phyloP scores from a whole-genome alignment of 2,329 filamentous ascomycete species.

The Pseudomassariella vexata region DNA sequence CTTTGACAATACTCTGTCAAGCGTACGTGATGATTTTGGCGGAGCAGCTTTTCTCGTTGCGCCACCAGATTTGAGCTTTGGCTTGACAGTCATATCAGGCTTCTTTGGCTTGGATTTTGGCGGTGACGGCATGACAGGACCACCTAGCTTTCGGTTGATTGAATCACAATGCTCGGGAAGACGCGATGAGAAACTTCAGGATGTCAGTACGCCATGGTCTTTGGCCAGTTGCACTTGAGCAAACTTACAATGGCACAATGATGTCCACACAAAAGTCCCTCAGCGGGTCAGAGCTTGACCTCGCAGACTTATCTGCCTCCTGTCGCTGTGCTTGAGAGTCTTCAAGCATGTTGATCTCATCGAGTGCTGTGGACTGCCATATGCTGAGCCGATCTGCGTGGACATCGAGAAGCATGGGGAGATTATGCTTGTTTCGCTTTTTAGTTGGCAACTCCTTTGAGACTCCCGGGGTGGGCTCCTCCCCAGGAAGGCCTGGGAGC shows the following conservation, averaged over 20 bases:
- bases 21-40: constrained; percentile 39
- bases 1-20: constrained; percentile 58
- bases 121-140: constrained; percentile 55
- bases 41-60: constrained; percentile 41
- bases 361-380: constrained; percentile 70
- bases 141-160: constrained; percentile 72
- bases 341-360: constrained; percentile 46
- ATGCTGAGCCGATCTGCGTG: constrained; percentile 76
- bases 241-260: constrained; percentile 67
- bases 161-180: constrained; percentile 65
- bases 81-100: constrained; percentile 34
- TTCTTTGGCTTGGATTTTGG: constrained; percentile 45
- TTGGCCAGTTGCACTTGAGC: background rate
- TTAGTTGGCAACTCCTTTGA: constrained; percentile 33
- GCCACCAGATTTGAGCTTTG: constrained; percentile 45
- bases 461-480: constrained; percentile 25
- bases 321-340: constrained; percentile 37
- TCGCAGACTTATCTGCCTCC: constrained; percentile 32
- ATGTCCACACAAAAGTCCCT: constrained; percentile 77
- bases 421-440: constrained; percentile 58
- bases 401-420: constrained; percentile 62
- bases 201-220: background rate
- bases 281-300: constrained; percentile 53
- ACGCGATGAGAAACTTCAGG: constrained; percentile 62
- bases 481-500: constrained; percentile 37